A percentile compares a stretch with the other conserved stretches of the same genome.
phyloP scores from a whole-genome alignment of 2,329 filamentous ascomycete species.

The Trichoderma guizhouense region DNA sequence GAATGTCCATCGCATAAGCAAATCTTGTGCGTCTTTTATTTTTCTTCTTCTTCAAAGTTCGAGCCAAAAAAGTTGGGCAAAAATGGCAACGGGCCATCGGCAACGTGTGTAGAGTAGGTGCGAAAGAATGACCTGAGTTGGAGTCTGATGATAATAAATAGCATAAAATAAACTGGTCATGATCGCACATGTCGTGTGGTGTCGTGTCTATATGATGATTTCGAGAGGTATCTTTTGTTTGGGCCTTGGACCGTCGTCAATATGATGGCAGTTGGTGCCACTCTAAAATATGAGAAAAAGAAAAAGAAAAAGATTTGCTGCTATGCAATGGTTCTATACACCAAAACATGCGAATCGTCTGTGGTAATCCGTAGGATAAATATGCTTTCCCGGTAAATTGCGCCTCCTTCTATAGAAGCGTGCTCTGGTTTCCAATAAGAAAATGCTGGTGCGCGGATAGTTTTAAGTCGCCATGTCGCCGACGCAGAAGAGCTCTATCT shows the following conservation, averaged over 20 bases:
- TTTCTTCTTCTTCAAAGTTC: not conserved
- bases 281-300: conserved; percentile 16
- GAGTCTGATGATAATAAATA: conserved; percentile 14
- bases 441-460: not conserved
- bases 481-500: conserved; percentile 84
- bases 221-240: conserved; percentile 23
- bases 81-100: not conserved
- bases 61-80: not conserved
- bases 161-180: conserved; percentile 18
- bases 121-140: conserved; percentile 19
- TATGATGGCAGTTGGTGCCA: conserved; percentile 20
- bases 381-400: not conserved
- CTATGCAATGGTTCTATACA: conserved; percentile 27
- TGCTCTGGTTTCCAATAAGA: conserved; percentile 1
- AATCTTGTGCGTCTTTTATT: not conserved
- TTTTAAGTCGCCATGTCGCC: conserved; percentile 41
- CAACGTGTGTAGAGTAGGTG: not conserved
- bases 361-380: conserved; percentile 1
- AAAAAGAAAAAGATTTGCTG: not conserved
- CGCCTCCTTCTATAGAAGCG: not conserved
- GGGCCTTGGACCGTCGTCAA: conserved; percentile 18
- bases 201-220: conserved; percentile 32
- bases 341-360: conserved; percentile 32
- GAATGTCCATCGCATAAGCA: not conserved
- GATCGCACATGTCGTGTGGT: conserved; percentile 28